Conservation (phyloP, 805 yeast species). For the Kuraishia capsulata region DNA sequence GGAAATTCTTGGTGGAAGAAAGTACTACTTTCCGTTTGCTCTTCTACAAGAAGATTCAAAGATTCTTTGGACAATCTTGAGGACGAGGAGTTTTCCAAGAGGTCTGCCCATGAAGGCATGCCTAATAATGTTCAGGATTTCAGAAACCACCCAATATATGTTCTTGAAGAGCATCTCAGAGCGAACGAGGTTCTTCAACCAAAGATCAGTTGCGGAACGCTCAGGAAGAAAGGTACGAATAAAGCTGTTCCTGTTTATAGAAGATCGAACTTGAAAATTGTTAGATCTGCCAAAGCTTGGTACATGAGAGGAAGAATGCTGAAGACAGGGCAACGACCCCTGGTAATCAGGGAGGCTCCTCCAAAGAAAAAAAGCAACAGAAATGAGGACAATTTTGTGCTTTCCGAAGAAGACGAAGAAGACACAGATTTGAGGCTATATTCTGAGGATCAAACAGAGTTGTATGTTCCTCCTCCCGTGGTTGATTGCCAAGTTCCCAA, state of each 20-base stretch:
- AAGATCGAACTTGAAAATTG: slow-evolving; percentile 50
- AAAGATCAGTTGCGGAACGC: slow-evolving; percentile 64
- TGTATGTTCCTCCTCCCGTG: slow-evolving; percentile 58
- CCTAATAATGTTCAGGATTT: slow-evolving; percentile 80
- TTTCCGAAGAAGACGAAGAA: slow-evolving; percentile 25
- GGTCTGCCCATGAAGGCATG: slow-evolving; percentile 73
- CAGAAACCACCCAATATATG: slow-evolving; percentile 80
- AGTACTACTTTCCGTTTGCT: slow-evolving; percentile 27
- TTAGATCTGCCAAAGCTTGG: slow-evolving; percentile 81
- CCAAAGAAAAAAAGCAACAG: slow-evolving; percentile 12
- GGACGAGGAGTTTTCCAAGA: slow-evolving; percentile 45
- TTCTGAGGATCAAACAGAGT: slow-evolving; percentile 69
- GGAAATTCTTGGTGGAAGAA: slow-evolving; percentile 54
- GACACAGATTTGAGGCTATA: slow-evolving; percentile 54
- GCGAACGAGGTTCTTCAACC: slow-evolving; percentile 68
- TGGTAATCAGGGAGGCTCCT: slow-evolving; percentile 32
- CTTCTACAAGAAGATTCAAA: slow-evolving; percentile 12
- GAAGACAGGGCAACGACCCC: slow-evolving; percentile 60
- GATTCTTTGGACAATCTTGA: slow-evolving; percentile 43
- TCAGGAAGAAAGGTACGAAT: slow-evolving; percentile 36
- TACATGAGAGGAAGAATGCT: slow-evolving; percentile 69
- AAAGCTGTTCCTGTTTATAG: slow-evolving; percentile 53
- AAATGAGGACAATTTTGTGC: slow-evolving; percentile 16
- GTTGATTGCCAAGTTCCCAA: slow-evolving; percentile 61
- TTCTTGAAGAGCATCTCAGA: slow-evolving; percentile 64